Evolutionary conservation across 306 rosid species (phyloP).

Genomic region (Cucurbita ficifolia): DNA sequence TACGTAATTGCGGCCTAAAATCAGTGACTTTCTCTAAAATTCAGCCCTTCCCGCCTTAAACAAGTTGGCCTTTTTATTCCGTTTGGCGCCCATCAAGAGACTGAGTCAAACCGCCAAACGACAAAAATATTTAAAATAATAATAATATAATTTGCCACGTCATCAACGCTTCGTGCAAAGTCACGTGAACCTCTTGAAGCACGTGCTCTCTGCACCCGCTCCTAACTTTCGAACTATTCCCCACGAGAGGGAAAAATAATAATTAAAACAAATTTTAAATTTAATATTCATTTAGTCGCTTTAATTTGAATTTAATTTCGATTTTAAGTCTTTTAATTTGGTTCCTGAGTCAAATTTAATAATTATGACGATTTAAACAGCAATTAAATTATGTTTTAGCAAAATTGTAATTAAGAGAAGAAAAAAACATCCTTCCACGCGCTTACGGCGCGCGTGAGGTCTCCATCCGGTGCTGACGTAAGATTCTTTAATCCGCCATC

Average conservation of each 20-base stretch:
- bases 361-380: too few species aligned
- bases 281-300: too few species aligned
- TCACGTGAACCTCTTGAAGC: background rate
- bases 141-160: background rate
- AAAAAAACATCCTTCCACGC: background rate
- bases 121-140: background rate
- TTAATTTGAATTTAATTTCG: too few species aligned
- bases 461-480: too few species aligned
- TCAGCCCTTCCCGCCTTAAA: background rate
- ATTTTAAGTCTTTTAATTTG: too few species aligned
- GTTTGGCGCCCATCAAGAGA: background rate
- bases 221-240: background rate
- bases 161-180: slow-evolving; percentile 1
- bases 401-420: too few species aligned
- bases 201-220: slow-evolving; percentile 1
- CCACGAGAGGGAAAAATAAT: background rate
- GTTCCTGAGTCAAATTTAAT: too few species aligned
- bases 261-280: background rate
- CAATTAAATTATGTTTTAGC: too few species aligned
- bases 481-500: too few species aligned
- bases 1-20: background rate
- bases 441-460: background rate
- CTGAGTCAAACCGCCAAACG: slow-evolving; percentile 15
- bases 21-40: background rate
- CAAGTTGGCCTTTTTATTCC: background rate